Evolutionary conservation across 768 basidiomycete genomes (phyloP).

Genomic region (Boletellus sp.): DNA sequence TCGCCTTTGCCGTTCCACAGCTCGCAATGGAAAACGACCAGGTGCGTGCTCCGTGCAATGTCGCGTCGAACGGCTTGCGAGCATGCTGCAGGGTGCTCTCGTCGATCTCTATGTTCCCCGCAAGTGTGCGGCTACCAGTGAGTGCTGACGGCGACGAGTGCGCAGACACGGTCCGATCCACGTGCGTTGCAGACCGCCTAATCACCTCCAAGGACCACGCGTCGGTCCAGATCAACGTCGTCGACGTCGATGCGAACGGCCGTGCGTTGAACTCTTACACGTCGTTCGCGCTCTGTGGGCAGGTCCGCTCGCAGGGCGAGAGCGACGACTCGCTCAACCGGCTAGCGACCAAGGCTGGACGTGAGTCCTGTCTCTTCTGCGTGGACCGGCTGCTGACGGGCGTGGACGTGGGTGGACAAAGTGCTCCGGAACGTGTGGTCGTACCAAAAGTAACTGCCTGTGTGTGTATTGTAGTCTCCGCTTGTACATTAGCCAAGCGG

Average conservation of each 20-base stretch:
- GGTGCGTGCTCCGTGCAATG: conserved; percentile 41
- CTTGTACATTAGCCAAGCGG: neutral
- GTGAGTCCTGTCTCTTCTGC: conserved; percentile 51
- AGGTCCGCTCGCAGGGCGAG: conserved; percentile 93
- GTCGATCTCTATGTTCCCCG: conserved; percentile 99
- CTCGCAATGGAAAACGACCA: conserved; percentile 87
- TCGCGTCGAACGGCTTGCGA: conserved; percentile 1
- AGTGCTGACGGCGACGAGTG: conserved; percentile 32
- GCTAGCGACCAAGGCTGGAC: conserved; percentile 89
- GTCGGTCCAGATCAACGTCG: conserved; percentile 93
- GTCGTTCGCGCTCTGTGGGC: conserved; percentile 92
- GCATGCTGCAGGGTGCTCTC: conserved; percentile 73
- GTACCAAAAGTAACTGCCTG: conserved; percentile 72
- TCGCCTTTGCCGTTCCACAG: conserved; percentile 6
- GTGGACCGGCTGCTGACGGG: conserved; percentile 7
- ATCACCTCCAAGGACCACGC: conserved; percentile 99
- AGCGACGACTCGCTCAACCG: conserved; percentile 96
- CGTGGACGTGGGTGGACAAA: conserved; percentile 31
- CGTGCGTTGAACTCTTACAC: conserved; percentile 75
- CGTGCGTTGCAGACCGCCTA: conserved; percentile 69
- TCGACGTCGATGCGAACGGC: conserved; percentile 89
- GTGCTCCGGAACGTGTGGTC: conserved; percentile 97
- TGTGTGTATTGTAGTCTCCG: conserved; percentile 16
- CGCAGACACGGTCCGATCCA: neutral
- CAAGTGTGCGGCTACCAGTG: conserved; percentile 97